Evolutionary conservation across 2,329 filamentous ascomycete species (phyloP).

Genomic region (Fusarium sp.): DNA sequence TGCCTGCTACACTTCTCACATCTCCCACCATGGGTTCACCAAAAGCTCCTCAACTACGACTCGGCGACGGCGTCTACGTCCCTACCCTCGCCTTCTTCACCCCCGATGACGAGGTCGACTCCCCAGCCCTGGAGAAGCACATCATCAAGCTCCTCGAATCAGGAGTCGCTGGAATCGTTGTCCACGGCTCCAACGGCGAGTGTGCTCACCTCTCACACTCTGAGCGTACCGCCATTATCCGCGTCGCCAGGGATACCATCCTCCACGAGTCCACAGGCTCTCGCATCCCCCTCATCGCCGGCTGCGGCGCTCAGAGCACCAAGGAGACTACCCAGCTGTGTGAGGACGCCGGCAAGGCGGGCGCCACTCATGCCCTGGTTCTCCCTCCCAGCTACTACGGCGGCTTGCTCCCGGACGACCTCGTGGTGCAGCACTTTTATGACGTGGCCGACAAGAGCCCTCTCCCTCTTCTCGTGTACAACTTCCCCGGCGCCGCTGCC

Average conservation of each 20-base stretch:
- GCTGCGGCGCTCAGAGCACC: constrained; percentile 80
- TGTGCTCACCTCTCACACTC: constrained; percentile 81
- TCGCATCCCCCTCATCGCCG: constrained; percentile 71
- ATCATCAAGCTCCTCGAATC: constrained; percentile 66
- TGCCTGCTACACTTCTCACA: constrained; percentile 43
- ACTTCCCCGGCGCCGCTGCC: constrained; percentile 71
- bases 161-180: constrained; percentile 80
- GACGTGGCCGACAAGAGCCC: constrained; percentile 71
- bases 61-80: constrained; percentile 52
- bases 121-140: constrained; percentile 49
- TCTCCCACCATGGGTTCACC: constrained; percentile 43
- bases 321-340: constrained; percentile 80
- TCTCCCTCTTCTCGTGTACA: constrained; percentile 74
- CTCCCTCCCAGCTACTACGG: constrained; percentile 85
- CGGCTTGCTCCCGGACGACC: constrained; percentile 68
- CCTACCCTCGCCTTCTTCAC: constrained; percentile 55
- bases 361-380: constrained; percentile 81
- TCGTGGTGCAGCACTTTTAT: constrained; percentile 69
- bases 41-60: constrained; percentile 42
- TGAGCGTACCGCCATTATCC: constrained; percentile 76
- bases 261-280: constrained; percentile 40
- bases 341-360: constrained; percentile 75
- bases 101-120: constrained; percentile 50
- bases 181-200: constrained; percentile 87
- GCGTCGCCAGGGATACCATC: constrained; percentile 60